Evolutionary conservation across 2,329 filamentous ascomycete species (phyloP), one percentile per base, ranked within the genome.

Genomic region (Hymenoscyphus infarciens): DNA sequence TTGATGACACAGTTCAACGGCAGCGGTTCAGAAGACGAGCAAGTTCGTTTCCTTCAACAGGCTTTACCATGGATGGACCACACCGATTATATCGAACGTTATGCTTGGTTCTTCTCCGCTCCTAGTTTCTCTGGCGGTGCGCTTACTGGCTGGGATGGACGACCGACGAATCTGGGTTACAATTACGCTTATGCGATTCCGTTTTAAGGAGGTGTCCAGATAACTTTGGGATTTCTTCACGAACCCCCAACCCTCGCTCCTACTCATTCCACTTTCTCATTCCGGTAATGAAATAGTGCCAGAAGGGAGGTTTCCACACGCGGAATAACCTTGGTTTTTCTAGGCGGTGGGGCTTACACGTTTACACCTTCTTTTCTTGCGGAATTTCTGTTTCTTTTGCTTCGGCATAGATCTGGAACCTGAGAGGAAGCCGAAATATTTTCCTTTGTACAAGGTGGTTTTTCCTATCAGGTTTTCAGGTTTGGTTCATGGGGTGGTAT

Each of bases 1-100:
- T 10, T 22, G 19, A 3, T 11, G 16, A 27, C 16, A 13, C 11
- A 58, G 70, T 76, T 76, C 60, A 77, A 74, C 60, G 68, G 73
- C 33, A 69, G 69, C 13, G 72, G 68, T 60, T 70, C 68, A 56
- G 64, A 63, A 29, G 38, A 60, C 13, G 73, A 76, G 57, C 67
- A 70, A 52, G 63, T 76, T 62, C 69, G 64, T 49, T 80, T 79
- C 72, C 69, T 81, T 22, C 49, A 74, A 62, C 66, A 68, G 13
- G 77, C 78, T 57, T 74, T 79, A 69, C 71, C 74, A 1, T 79
- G 74, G 72, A 74, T 80, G 64, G 77, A 79, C 64, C 68, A 68
- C 54, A 72, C 75, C 57, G 58, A 65, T 27, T 74, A 71, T 29
- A 70, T 80, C 31, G 73, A 73, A 58, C 72, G 76, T 2, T 79